These are phyloP conservation scores for Fusarium chaquense DNA, from an alignment of 2,329 filamentous ascomycete species.

Conservation along the genomic window DNA sequence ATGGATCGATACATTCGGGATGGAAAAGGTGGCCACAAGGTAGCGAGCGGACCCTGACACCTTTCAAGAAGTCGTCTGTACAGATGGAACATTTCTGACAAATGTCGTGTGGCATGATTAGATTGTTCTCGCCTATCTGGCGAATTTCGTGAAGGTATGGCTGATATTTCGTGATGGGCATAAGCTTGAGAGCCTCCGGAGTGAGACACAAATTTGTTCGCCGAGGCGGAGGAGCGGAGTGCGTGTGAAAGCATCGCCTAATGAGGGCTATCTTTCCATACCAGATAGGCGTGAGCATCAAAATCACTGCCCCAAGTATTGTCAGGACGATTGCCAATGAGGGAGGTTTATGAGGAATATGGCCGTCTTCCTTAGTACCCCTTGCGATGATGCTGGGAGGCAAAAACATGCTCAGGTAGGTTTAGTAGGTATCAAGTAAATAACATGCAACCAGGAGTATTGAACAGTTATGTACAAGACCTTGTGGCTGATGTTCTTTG, in stretches of 20 bases:
- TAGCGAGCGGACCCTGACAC: neutral
- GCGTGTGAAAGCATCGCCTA: neutral
- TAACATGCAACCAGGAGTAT: neutral
- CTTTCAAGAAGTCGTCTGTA: neutral
- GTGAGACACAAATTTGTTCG: neutral
- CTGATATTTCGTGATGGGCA: neutral
- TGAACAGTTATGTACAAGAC: neutral
- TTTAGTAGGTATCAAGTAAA: no score
- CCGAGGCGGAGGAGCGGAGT: neutral
- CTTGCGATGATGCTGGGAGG: neutral
- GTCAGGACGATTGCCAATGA: neutral
- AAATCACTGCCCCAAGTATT: neutral
- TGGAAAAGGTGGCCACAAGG: neutral
- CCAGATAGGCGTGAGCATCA: neutral
- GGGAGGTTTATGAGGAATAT: neutral
- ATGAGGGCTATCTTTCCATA: neutral
- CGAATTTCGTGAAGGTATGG: neutral
- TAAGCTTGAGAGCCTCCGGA: neutral
- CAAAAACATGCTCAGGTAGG: neutral
- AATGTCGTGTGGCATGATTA: neutral
- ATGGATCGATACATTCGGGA: conserved; percentile 1
- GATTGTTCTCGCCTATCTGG: neutral
- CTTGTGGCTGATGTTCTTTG: neutral
- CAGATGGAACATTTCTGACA: neutral
- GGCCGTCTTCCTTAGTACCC: neutral